Conservation (phyloP, 345 rosid genomes). For the Arabidopsis arenosa region DNA sequence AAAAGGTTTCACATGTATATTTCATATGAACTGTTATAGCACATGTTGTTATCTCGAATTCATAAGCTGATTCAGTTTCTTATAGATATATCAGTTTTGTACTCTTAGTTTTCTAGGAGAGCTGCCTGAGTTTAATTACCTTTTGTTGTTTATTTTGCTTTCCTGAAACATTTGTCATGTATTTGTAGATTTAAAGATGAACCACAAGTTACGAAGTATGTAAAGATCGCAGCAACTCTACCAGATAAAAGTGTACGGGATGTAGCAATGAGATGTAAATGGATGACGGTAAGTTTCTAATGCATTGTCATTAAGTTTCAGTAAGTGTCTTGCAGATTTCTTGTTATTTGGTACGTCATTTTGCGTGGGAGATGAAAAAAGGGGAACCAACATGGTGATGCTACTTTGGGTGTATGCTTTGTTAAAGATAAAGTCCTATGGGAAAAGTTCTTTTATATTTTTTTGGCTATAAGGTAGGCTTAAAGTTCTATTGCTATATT, state of each 20-base stretch:
- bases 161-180: conserved; percentile 15
- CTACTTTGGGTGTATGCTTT: conserved; percentile 38
- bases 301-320: neutral
- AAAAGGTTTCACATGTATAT: conserved; percentile 8
- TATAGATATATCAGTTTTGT: neutral
- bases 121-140: neutral
- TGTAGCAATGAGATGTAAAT: conserved; percentile 97
- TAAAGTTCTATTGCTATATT: conserved; percentile 13
- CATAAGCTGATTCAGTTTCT: conserved; percentile 5
- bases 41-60: neutral
- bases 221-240: conserved; percentile 84
- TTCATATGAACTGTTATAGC: conserved; percentile 9
- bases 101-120: neutral
- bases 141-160: neutral
- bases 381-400: conserved; percentile 34
- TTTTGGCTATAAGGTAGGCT: conserved; percentile 28
- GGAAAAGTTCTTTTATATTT: conserved; percentile 24
- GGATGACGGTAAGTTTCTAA: conserved; percentile 49
- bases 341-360: neutral
- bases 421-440: conserved; percentile 39
- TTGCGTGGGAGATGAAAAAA: neutral
- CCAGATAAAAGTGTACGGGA: conserved; percentile 96
- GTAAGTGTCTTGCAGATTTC: neutral
- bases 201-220: conserved; percentile 79
- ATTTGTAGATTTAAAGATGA: conserved; percentile 68